Percentiles rank a stretch among this genome's conserved stretches.
Conservation (phyloP, 257 asterid species). For the Echites panduratus region DNA sequence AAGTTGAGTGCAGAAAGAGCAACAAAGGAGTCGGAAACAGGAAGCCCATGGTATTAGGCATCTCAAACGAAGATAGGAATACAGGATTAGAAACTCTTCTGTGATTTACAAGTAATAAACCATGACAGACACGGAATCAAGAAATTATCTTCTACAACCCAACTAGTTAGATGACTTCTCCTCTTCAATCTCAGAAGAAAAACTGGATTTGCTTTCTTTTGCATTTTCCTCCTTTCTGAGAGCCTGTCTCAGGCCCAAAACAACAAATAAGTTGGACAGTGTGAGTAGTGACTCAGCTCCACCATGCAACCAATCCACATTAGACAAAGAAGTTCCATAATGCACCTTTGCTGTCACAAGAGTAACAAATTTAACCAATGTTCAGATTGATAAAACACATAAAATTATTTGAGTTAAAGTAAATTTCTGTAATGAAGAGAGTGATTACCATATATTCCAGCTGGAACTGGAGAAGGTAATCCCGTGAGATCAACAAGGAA, state of each 20-base stretch:
- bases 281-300: slow-evolving; percentile 95
- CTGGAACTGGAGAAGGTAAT: slow-evolving; percentile 64
- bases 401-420: neutral
- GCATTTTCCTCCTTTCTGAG: slow-evolving; percentile 41
- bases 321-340: slow-evolving; percentile 86
- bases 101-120: neutral
- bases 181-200: slow-evolving; percentile 31
- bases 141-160: slow-evolving; percentile 13
- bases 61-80: neutral
- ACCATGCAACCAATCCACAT: slow-evolving; percentile 95
- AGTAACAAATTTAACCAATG: slow-evolving; percentile 8
- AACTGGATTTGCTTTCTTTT: slow-evolving; percentile 29
- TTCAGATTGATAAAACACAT: neutral
- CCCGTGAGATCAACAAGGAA: slow-evolving; percentile 29
- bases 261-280: slow-evolving; percentile 83
- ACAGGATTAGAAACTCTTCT: neutral
- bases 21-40: neutral
- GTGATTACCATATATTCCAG: slow-evolving; percentile 80
- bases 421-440: slow-evolving; percentile 10
- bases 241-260: slow-evolving; percentile 75
- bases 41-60: neutral
- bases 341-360: slow-evolving; percentile 74
- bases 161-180: slow-evolving; percentile 43
- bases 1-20: neutral
- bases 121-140: slow-evolving; percentile 5